Percentiles rank a stretch among this genome's conserved stretches.
These are phyloP conservation scores for Suhomyces maxii DNA, from an alignment of 1,139 yeast genomes.

Conservation along the genomic window DNA sequence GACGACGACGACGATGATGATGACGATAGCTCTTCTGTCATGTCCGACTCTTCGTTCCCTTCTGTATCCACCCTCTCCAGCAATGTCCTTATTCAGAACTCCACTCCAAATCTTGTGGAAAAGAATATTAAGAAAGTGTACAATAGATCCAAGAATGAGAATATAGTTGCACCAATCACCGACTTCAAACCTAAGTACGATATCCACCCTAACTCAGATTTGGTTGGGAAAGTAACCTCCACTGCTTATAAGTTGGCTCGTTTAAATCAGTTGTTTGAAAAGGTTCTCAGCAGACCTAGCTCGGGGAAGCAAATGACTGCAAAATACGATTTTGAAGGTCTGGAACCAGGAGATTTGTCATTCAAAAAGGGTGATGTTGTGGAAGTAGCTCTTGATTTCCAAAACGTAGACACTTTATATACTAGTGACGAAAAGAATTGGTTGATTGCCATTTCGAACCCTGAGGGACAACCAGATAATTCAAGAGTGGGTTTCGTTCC, in stretches of 20 bases:
- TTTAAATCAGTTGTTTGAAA: conserved; percentile 26
- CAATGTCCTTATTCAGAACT: conserved; percentile 20
- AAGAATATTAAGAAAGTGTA: conserved; percentile 30
- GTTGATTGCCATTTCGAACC: conserved; percentile 32
- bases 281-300: conserved; percentile 8
- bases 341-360: conserved; percentile 42
- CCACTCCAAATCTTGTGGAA: conserved; percentile 21
- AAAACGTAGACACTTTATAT: conserved; percentile 24
- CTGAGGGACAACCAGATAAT: conserved; percentile 7
- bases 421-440: conserved; percentile 28
- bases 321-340: conserved; percentile 31
- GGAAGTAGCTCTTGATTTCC: conserved; percentile 37
- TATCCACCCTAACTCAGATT: conserved; percentile 9
- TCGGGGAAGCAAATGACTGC: conserved; percentile 22
- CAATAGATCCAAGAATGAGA: conserved; percentile 38
- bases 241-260: conserved; percentile 29
- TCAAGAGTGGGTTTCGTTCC: conserved; percentile 46
- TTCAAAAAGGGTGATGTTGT: conserved; percentile 37
- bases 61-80: conserved; percentile 25
- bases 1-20: conserved; percentile 17
- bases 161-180: conserved; percentile 33
- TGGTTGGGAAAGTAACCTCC: conserved; percentile 16
- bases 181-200: conserved; percentile 10
- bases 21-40: conserved; percentile 18
- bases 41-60: conserved; percentile 19